These are phyloP conservation scores for Cladorrhinum samala DNA, from an alignment of 495 filamentous ascomycete genomes.

Conservation along the genomic window DNA sequence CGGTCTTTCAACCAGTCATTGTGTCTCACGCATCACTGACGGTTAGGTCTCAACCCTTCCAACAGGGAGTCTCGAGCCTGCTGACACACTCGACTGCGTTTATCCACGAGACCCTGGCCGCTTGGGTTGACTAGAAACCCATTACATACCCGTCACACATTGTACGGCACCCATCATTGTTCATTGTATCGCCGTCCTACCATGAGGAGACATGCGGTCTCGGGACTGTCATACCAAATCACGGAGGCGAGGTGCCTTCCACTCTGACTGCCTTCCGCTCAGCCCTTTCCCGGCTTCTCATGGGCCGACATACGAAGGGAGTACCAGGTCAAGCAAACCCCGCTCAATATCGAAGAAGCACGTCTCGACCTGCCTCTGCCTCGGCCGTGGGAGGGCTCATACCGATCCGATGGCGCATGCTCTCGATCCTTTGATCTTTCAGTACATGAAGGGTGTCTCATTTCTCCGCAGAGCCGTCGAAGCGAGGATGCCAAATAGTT, in stretches of 20 bases:
- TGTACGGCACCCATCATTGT: slow-evolving; percentile 7
- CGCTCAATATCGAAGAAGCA: background rate
- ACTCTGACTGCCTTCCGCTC: background rate
- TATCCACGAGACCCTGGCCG: background rate
- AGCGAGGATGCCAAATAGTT: no score
- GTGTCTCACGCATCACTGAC: no score
- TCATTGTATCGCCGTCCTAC: slow-evolving; percentile 4
- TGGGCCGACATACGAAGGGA: background rate
- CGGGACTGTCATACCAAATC: background rate
- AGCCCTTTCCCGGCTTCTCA: background rate
- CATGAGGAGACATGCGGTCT: slow-evolving; percentile 4
- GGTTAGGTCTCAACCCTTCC: no score
- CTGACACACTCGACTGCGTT: no score
- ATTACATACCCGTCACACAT: background rate
- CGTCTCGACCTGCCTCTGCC: slow-evolving; percentile 6
- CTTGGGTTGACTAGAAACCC: background rate
- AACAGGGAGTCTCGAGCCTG: no score
- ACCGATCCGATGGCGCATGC: background rate
- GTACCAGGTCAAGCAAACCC: background rate
- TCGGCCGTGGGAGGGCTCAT: background rate
- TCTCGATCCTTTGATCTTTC: background rate
- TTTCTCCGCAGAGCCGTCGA: background rate
- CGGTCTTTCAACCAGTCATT: no score
- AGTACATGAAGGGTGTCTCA: slow-evolving; percentile 2
- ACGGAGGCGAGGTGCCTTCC: background rate